Base-by-base conservation (phyloP, 164 flowering plant genomes). In the Echeveria elegans region DNA sequence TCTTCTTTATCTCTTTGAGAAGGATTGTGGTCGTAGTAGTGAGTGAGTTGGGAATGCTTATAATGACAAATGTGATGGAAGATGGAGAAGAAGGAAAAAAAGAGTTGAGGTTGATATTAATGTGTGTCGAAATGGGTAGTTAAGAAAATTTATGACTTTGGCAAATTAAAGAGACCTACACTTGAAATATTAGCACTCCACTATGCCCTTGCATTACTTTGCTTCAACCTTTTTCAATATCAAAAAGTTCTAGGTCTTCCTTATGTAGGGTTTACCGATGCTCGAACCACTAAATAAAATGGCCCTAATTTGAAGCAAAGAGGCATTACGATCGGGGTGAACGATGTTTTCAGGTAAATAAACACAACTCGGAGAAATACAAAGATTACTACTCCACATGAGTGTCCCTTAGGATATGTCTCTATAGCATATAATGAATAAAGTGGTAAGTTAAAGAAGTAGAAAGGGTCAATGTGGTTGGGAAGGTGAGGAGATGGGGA, bases 51-150 rank as follows among this genome's bases (percentile, higher is more conserved):
- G 47, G 24, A 50, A 21, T 0, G 10, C 26, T 50, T 50, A 50
- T 50, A 50, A 50, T n/a, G 56, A 14, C 56, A 50, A 50, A n/a
- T n/a, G 0, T 6, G 0, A 50, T 50, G 56, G 26, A 21, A 23
- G 56, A 23, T 50, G 56, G 56, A 11, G 16, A 19, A 47, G n/a
- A n/a, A n/a, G n/a, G n/a, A n/a, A 15, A 19, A 23, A 50, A 50
- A 50, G 21, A 10, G 56, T 50, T 50, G 56, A 50, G 56, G 56
- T 50, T 50, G 56, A 21, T 21, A 50, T 50, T 21, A 50, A 50
- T 50, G 56, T 50, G 56, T 50, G 56, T 50, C 56, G 26, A 50
- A 50, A 50, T n/a, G 24, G 56, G 56, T 50, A 50, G 56, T 50
- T 50, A n/a, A 23, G 26, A n/a, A 21, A 50, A n/a, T 50, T 50